Conservation (phyloP, 1,284 basidiomycete species). For the Albatrellus sp. region DNA sequence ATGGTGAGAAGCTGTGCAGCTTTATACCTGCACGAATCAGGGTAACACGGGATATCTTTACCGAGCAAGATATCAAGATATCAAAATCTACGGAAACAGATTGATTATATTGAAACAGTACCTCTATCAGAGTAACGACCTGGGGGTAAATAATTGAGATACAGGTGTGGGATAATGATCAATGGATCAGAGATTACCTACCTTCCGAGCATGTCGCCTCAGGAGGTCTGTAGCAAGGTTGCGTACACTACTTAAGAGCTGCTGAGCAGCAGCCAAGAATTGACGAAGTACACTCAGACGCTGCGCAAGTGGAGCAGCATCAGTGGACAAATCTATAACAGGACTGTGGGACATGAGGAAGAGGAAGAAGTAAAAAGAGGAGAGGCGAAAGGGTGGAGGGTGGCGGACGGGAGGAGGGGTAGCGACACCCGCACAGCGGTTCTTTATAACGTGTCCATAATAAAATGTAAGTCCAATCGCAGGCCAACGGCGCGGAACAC, state of each 20-base stretch:
- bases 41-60: conserved; percentile 22
- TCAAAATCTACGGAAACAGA: conserved; percentile 1
- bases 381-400: conserved; percentile 7
- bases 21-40: conserved; percentile 20
- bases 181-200: conserved; percentile 6
- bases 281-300: conserved; percentile 19
- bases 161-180: conserved; percentile 4
- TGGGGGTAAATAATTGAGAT: conserved; percentile 4
- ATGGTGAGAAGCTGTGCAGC: conserved; percentile 23
- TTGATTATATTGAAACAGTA: conserved; percentile 1
- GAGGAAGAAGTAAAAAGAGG: conserved; percentile 6
- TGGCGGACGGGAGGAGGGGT: conserved; percentile 6
- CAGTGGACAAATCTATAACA: conserved; percentile 16
- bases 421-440: conserved; percentile 1
- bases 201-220: conserved; percentile 20
- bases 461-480: conserved; percentile 8
- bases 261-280: conserved; percentile 22
- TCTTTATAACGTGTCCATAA: conserved; percentile 6
- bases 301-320: conserved; percentile 19
- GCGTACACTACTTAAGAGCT: conserved; percentile 14
- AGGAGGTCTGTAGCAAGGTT: conserved; percentile 16
- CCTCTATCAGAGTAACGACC: conserved; percentile 13
- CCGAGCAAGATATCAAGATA: conserved; percentile 5
- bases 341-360: conserved; percentile 10
- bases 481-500: conserved; percentile 8